Base-by-base conservation (phyloP, 2,329 filamentous ascomycete species). In the Nemania diffusa region DNA sequence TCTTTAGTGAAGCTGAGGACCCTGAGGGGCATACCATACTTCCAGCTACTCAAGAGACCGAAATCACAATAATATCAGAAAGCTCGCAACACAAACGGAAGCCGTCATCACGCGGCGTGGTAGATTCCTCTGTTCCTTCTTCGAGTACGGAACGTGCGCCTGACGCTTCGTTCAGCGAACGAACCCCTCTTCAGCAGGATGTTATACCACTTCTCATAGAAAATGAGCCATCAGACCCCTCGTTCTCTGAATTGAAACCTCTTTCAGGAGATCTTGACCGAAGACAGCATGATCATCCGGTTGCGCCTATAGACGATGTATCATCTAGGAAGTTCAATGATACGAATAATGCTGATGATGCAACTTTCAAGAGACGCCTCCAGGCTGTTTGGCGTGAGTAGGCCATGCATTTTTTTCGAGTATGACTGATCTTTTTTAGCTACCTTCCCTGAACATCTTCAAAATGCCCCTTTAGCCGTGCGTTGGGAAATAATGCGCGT, bases 401-500 rank as follows among this genome's bases (percentile, higher is more conserved):
- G 29, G 7, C 34, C 9, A 37, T 46, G 27, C 56, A 46, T 42
- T 13, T 57, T 5, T 56, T n/a, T 22, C 40, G 4, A 8, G 11
- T n/a, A 42, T 52, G 9, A 27, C 65, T 70, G 24, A 70, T 63
- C 51, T 57, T 46, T 27, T 3, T 60, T 63, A 78, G 75, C 74
- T 64, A 46, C 55, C 20, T 79, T 83, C 7, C 83, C 84, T 0
- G 57, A 67, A 0, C 79, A 78, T 59, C 75, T 86, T 3, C 78
- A 80, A 2, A 58, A 77, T 0, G 85, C 84, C 0, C 84, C 86
- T 0, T 77, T 88, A 2, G 80, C 81, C 1, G 78, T 88, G 5
- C 72, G 81, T 3, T 88, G 86, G 86, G 86, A 88, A 64, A 73
- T 86, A 0, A 81, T 82, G 0, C 81, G 86, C 11, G 80, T 84